phyloP scores from a whole-genome alignment of 768 basidiomycete genomes.

The Gelatoporia subvermispora region DNA sequence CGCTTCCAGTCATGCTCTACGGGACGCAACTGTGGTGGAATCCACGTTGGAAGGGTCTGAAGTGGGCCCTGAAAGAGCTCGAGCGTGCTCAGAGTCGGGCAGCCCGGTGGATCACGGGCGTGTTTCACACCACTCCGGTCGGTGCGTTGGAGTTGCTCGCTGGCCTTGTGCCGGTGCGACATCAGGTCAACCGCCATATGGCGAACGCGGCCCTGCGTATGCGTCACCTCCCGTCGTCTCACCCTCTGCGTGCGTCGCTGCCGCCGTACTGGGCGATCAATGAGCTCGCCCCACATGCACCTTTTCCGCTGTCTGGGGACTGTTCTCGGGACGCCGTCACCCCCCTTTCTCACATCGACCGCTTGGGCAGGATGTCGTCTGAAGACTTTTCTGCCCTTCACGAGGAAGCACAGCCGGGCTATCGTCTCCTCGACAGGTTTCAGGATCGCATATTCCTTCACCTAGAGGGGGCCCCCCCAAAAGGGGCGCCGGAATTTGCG shows the following conservation, averaged over 20 bases:
- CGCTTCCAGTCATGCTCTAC: slow-evolving; percentile 15
- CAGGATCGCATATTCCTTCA: not conserved
- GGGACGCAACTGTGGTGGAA: slow-evolving; percentile 17
- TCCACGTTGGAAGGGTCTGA: slow-evolving; percentile 5
- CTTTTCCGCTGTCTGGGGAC: not conserved
- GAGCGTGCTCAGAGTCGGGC: slow-evolving; percentile 12
- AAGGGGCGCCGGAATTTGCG: not conserved
- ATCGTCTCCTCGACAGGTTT: not conserved
- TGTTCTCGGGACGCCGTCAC: not conserved
- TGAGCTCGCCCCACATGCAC: not conserved
- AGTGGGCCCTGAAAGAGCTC: slow-evolving; percentile 3
- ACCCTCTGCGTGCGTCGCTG: not conserved
- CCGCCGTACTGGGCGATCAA: not conserved
- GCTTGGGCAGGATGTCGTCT: not conserved
- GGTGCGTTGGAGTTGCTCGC: slow-evolving; percentile 13
- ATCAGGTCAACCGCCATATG: not conserved
- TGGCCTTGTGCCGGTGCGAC: slow-evolving; percentile 11
- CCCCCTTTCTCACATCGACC: not conserved
- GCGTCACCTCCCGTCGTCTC: not conserved
- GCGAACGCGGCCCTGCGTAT: not conserved
- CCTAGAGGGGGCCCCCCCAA: not conserved
- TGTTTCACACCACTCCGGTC: slow-evolving; percentile 15
- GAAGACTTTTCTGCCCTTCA: not conserved
- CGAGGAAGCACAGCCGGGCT: not conserved
- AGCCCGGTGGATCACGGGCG: slow-evolving; percentile 15